Evolutionary conservation across 257 asterid species (phyloP), one percentile per base, ranked within the genome.

Genomic region (Coffea canephora): DNA sequence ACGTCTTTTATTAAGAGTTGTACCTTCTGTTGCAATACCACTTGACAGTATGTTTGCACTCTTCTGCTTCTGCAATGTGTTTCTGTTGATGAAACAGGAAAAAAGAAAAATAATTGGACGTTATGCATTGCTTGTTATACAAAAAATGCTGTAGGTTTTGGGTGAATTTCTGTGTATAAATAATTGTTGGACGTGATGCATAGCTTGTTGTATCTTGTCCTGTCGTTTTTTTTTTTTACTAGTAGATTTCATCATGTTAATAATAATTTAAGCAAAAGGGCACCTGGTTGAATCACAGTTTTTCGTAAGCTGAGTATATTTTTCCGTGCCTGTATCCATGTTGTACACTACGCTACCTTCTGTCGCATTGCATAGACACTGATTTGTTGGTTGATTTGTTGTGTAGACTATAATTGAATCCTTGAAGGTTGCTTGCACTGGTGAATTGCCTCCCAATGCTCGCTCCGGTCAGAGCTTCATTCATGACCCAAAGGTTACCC

Each of bases 381-480:
- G 16, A 45, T 77, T 43, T 46, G 5, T 71, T 59, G 27, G 19
- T 64, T 7, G 25, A 14, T 21, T 66, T 74, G 3, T 68, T 69
- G n/a, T 57, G 55, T 82, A 95, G 99, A 96, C 99, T 73, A 90
- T 96, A 74, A 94, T 96, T 74, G 99, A 96, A 87, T 96, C 97
- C 95, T 89, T 96, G 92, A 96, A 96, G 89, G 94, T 96, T 39
- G 97, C 99, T 62, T 96, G 99, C 85, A 88, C 97, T 0, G 98
- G 99, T 36, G 99, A 96, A 86, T 85, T 96, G 82, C 98, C 98
- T 45, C 99, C 99, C 36, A 96, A 96, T 89, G 97, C 94, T 67
- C 91, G 99, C 74, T 93, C 98, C 21, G 98, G 98, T 73, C 98
- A 96, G 81, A 94, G 99, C 89, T 96, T 96, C 81, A 80, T 94